Conservation (phyloP, 78 protist species). For the Anaeramoeba ignava region DNA sequence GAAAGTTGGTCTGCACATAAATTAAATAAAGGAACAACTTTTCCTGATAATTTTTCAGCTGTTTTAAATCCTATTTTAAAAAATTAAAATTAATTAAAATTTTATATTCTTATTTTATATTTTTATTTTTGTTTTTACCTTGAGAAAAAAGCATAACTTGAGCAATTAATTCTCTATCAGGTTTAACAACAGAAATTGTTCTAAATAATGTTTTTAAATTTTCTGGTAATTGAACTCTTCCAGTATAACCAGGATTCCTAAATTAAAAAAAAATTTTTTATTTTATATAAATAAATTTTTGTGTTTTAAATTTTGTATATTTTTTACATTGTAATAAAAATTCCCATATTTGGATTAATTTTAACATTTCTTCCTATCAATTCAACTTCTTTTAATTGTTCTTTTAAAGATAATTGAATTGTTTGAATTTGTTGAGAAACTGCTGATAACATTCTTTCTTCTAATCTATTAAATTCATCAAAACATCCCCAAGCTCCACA, state of each 20-base stretch:
- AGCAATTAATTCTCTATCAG: constrained; percentile 89
- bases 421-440: constrained; percentile 73
- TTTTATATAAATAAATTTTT: too few relatives aligned
- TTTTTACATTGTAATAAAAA: constrained; percentile 74
- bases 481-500: constrained; percentile 82
- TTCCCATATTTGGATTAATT: constrained; percentile 47
- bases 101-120: constrained; percentile 60
- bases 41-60: constrained; percentile 72
- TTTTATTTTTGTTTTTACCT: constrained; percentile 83
- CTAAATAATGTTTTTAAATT: constrained; percentile 93
- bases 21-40: constrained; percentile 84
- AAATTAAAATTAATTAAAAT: constrained; percentile 43
- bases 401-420: constrained; percentile 55
- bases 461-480: constrained; percentile 56
- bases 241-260: constrained; percentile 99
- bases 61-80: constrained; percentile 84
- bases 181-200: constrained; percentile 55
- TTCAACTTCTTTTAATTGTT: background rate
- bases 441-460: constrained; percentile 65
- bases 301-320: too few relatives aligned
- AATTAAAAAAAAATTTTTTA: too few relatives aligned
- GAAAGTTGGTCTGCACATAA: constrained; percentile 81
- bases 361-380: constrained; percentile 33
- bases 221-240: constrained; percentile 95
- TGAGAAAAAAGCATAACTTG: constrained; percentile 89